A percentile compares a stretch with the other conserved stretches of the same genome.
phyloP scores from a whole-genome alignment of 2,329 filamentous ascomycete genomes.

The Scedosporium boydii region DNA sequence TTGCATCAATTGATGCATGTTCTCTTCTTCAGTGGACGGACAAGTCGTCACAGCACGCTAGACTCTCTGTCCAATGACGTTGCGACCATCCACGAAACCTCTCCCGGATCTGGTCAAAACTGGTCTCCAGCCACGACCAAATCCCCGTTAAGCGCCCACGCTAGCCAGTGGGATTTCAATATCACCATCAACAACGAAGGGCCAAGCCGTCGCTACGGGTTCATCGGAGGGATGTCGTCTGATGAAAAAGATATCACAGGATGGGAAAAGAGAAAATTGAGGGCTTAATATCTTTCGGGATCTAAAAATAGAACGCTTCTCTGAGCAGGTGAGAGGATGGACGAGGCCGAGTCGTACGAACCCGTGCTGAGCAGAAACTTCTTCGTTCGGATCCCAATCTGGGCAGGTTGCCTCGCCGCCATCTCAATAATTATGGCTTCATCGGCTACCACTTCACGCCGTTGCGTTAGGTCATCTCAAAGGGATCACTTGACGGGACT shows the following conservation, averaged over 20 bases:
- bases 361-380: not conserved
- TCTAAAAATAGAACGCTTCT: not conserved
- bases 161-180: slow-evolving; percentile 1
- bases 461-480: not conserved
- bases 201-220: not conserved
- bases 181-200: not conserved
- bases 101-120: not conserved
- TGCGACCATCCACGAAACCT: not conserved
- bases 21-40: not conserved
- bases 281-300: not conserved
- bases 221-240: not conserved
- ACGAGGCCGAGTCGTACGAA: not conserved
- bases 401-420: not conserved
- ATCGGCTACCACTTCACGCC: not conserved
- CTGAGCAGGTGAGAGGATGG: not conserved
- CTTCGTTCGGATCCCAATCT: not conserved
- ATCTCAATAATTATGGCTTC: not conserved
- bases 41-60: not conserved
- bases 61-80: not conserved
- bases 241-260: not conserved
- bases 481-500: not conserved
- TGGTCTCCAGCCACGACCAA: not conserved
- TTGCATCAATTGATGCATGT: not conserved
- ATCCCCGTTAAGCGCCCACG: slow-evolving; percentile 4
- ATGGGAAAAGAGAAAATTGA: not conserved